Evolutionary conservation across 306 rosid species (phyloP).

Genomic region (Vigna angularis): DNA sequence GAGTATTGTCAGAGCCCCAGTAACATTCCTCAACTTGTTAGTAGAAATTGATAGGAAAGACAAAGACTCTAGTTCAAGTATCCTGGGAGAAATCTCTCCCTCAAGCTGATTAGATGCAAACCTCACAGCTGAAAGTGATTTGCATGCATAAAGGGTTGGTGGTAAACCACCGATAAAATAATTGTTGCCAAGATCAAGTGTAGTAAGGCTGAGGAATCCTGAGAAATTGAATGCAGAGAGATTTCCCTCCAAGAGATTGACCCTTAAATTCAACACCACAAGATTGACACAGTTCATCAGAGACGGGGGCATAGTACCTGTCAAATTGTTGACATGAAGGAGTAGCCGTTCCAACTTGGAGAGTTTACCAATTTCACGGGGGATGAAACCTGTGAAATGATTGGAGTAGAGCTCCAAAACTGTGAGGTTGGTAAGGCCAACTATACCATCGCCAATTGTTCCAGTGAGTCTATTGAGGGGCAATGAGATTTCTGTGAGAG

Average conservation of each 20-base stretch:
- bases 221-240: slow-evolving; percentile 80
- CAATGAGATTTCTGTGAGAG: slow-evolving; percentile 66
- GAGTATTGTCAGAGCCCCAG: slow-evolving; percentile 70
- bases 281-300: slow-evolving; percentile 73
- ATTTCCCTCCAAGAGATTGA: slow-evolving; percentile 68
- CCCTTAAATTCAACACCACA: slow-evolving; percentile 72
- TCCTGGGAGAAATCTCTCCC: slow-evolving; percentile 72
- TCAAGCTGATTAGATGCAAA: slow-evolving; percentile 66
- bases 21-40: slow-evolving; percentile 64
- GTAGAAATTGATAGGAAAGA: slow-evolving; percentile 78
- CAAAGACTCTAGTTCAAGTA: slow-evolving; percentile 63
- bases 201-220: slow-evolving; percentile 53
- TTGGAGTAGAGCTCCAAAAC: slow-evolving; percentile 82
- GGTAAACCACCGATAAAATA: slow-evolving; percentile 74
- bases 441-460: slow-evolving; percentile 54
- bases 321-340: slow-evolving; percentile 76
- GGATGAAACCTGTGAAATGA: slow-evolving; percentile 61
- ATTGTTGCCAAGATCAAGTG: slow-evolving; percentile 87
- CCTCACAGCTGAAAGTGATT: slow-evolving; percentile 77
- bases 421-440: slow-evolving; percentile 60
- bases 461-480: slow-evolving; percentile 69
- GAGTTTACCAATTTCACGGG: slow-evolving; percentile 68
- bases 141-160: slow-evolving; percentile 75
- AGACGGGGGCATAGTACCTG: slow-evolving; percentile 71
- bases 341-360: slow-evolving; percentile 61